phyloP scores from a whole-genome alignment of 495 filamentous ascomycete species.

The Immersiella caudata region DNA sequence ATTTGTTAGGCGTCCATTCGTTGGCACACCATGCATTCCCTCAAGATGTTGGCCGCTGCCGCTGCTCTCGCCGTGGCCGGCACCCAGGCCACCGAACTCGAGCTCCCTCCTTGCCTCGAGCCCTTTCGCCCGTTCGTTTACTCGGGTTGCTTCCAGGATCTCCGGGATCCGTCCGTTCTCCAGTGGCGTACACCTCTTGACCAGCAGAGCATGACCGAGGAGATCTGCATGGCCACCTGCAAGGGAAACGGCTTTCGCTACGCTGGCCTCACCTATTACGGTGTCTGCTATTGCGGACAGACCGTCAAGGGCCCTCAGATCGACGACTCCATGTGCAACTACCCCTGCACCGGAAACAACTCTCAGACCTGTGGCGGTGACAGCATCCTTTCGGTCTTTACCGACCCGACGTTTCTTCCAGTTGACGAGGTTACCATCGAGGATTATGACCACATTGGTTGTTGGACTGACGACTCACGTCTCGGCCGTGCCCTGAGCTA shows the following conservation, averaged over 20 bases:
- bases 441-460: slow-evolving; percentile 57
- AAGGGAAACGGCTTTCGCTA: slow-evolving; percentile 60
- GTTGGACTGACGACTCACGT: slow-evolving; percentile 56
- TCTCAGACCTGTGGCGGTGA: slow-evolving; percentile 52
- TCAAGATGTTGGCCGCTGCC: slow-evolving; percentile 32
- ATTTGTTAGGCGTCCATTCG: background rate
- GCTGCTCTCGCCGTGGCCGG: slow-evolving; percentile 39
- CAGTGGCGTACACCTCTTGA: slow-evolving; percentile 42
- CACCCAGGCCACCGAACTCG: slow-evolving; percentile 40
- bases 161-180: slow-evolving; percentile 40
- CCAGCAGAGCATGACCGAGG: slow-evolving; percentile 51
- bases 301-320: slow-evolving; percentile 42
- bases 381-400: slow-evolving; percentile 51
- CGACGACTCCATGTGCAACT: slow-evolving; percentile 46
- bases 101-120: slow-evolving; percentile 44
- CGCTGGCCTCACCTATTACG: slow-evolving; percentile 59
- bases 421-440: slow-evolving; percentile 40
- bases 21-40: slow-evolving; percentile 27
- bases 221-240: slow-evolving; percentile 55
- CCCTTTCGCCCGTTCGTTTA: slow-evolving; percentile 55
- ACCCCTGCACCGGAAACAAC: slow-evolving; percentile 51
- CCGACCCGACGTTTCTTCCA: slow-evolving; percentile 56
- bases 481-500: slow-evolving; percentile 54
- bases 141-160: slow-evolving; percentile 54
- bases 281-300: slow-evolving; percentile 56